Evolutionary conservation across 2,329 filamentous ascomycete genomes (phyloP).

Genomic region (Shiraia sp.): DNA sequence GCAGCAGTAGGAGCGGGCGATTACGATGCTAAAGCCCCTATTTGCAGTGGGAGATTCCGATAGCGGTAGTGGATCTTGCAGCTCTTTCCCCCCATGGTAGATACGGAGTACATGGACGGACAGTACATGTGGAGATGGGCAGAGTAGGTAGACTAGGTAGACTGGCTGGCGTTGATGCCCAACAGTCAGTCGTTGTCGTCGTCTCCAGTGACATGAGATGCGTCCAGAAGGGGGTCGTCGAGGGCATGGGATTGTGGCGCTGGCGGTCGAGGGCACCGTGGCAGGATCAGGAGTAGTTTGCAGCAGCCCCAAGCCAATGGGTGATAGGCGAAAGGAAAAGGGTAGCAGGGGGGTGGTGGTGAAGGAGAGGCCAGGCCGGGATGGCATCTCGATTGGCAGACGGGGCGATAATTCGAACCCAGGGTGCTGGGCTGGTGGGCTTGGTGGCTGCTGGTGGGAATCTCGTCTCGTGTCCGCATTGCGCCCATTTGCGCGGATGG

Average conservation of each 20-base stretch:
- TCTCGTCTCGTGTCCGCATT: constrained; percentile 25
- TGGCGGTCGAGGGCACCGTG: too few species aligned
- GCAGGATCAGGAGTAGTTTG: too few species aligned
- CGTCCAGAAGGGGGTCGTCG: too few species aligned
- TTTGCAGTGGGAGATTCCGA: constrained; percentile 17
- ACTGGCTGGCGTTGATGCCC: constrained; percentile 11
- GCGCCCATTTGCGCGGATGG: constrained; percentile 25
- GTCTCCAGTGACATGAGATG: too few species aligned
- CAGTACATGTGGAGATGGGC: background rate
- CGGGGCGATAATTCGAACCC: constrained; percentile 25
- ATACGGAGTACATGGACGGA: background rate
- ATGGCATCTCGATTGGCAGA: constrained; percentile 32
- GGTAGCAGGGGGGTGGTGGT: constrained; percentile 16
- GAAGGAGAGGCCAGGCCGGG: constrained; percentile 23
- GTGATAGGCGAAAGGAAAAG: constrained; percentile 21
- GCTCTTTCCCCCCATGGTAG: background rate
- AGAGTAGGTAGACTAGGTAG: background rate
- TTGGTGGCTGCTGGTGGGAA: constrained; percentile 17
- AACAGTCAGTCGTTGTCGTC: too few species aligned
- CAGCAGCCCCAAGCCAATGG: constrained; percentile 18
- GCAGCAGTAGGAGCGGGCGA: too few species aligned
- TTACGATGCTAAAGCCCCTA: constrained; percentile 17
- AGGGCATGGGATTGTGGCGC: too few species aligned
- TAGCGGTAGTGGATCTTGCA: constrained; percentile 7
- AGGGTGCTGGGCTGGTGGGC: constrained; percentile 18